These are phyloP conservation scores for Candida succiphila DNA, from an alignment of 805 yeast species.

Conservation along the genomic window DNA sequence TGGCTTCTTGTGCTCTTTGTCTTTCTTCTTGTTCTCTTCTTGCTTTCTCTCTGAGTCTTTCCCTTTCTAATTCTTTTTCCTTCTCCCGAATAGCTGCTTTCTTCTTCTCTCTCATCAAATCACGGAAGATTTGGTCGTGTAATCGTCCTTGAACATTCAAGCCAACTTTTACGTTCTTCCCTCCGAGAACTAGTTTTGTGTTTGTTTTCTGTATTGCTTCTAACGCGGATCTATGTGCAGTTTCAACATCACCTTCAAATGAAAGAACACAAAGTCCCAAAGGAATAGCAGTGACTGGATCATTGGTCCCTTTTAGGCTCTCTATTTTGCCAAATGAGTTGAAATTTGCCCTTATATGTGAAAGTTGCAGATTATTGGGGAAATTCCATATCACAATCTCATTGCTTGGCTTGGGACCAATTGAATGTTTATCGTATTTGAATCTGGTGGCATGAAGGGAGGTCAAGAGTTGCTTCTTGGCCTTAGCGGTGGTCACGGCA, in stretches of 20 bases:
- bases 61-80: constrained; percentile 12
- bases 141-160: constrained; percentile 34
- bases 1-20: constrained; percentile 1
- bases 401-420: constrained; percentile 65
- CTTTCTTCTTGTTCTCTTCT: constrained; percentile 3
- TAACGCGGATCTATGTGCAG: constrained; percentile 37
- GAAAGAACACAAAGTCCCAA: constrained; percentile 59
- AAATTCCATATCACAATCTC: constrained; percentile 65
- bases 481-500: no score
- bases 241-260: constrained; percentile 47
- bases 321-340: constrained; percentile 54
- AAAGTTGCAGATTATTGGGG: constrained; percentile 41
- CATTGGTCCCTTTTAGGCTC: constrained; percentile 48
- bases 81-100: constrained; percentile 26
- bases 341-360: constrained; percentile 39
- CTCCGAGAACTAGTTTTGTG: constrained; percentile 35
- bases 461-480: no score
- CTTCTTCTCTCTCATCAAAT: constrained; percentile 25
- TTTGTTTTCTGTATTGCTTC: constrained; percentile 32
- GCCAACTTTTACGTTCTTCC: constrained; percentile 41
- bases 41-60: constrained; percentile 6
- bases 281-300: constrained; percentile 71
- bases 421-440: constrained; percentile 56
- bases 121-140: constrained; percentile 21
- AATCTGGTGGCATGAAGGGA: constrained; percentile 19